These are phyloP conservation scores for Pichia sporocuriosa DNA, from an alignment of 805 yeast genomes.

Conservation along the genomic window DNA sequence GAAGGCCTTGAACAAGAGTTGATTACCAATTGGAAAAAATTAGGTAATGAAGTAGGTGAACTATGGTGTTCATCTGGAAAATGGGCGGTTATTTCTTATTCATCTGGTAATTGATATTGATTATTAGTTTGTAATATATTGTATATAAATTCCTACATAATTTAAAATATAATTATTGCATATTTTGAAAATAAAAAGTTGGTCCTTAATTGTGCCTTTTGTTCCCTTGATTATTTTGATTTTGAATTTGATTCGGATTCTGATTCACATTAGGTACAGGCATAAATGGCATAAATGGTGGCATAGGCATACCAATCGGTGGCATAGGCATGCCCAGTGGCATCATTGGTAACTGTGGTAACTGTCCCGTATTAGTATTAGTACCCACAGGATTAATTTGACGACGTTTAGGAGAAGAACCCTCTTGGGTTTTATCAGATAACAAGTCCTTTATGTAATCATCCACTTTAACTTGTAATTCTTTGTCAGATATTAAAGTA, in stretches of 20 bases:
- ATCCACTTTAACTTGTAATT: slow-evolving; percentile 47
- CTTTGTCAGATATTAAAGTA: slow-evolving; percentile 54
- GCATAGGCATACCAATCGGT: slow-evolving; percentile 20
- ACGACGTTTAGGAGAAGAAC: slow-evolving; percentile 16
- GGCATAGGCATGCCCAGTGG: slow-evolving; percentile 18
- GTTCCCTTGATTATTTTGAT: background rate
- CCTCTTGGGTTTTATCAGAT: background rate
- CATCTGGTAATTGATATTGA: slow-evolving; percentile 29
- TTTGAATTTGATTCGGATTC: background rate
- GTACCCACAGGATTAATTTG: slow-evolving; percentile 12
- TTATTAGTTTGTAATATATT: background rate
- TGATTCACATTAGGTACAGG: slow-evolving; percentile 24
- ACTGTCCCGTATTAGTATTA: slow-evolving; percentile 23
- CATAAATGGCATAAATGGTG: slow-evolving; percentile 26
- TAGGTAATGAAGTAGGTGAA: slow-evolving; percentile 58
- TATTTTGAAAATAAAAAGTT: background rate
- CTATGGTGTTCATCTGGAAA: slow-evolving; percentile 88
- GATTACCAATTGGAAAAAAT: slow-evolving; percentile 45
- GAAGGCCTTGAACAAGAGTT: slow-evolving; percentile 68
- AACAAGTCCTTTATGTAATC: slow-evolving; percentile 34
- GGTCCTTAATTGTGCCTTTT: background rate
- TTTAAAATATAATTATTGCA: background rate
- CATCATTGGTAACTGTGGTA: slow-evolving; percentile 28
- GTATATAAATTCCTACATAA: background rate
- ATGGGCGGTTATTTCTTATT: slow-evolving; percentile 82